phyloP scores from a whole-genome alignment of 106 monocot species.

The Alisma plantagoaquatica region DNA sequence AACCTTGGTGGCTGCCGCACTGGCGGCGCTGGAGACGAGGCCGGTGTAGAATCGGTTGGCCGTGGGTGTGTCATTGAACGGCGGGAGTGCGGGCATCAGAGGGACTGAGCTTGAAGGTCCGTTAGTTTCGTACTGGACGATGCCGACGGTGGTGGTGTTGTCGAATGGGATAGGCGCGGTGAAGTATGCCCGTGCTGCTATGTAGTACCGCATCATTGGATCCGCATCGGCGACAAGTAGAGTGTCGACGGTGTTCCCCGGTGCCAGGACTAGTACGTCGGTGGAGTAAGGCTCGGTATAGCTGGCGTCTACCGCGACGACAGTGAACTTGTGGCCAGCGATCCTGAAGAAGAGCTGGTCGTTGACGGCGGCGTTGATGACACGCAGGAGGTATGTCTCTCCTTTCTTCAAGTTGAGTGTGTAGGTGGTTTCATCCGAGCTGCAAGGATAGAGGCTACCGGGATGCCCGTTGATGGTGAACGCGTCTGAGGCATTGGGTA shows the following conservation, averaged over 20 bases:
- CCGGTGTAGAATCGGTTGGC: slow-evolving; percentile 54
- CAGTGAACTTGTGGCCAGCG: slow-evolving; percentile 53
- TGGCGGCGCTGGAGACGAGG: slow-evolving; percentile 25
- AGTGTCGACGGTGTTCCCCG: slow-evolving; percentile 74
- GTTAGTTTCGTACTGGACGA: slow-evolving; percentile 26
- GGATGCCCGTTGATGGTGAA: slow-evolving; percentile 75
- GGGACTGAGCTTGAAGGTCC: slow-evolving; percentile 3
- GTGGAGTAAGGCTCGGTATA: slow-evolving; percentile 65
- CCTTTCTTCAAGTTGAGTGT: slow-evolving; percentile 34
- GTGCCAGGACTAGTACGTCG: slow-evolving; percentile 52
- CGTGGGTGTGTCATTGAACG: slow-evolving; percentile 38
- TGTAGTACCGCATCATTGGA: slow-evolving; percentile 47
- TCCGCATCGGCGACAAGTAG: slow-evolving; percentile 44
- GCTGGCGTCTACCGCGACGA: slow-evolving; percentile 61
- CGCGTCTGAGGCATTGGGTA: slow-evolving; percentile 41
- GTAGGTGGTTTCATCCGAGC: too few species aligned
- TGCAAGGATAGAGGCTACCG: slow-evolving; percentile 54
- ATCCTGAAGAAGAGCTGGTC: slow-evolving; percentile 73
- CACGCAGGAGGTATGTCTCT: slow-evolving; percentile 61
- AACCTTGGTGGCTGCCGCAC: slow-evolving; percentile 17
- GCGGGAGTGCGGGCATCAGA: slow-evolving; percentile 41
- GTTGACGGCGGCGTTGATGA: slow-evolving; percentile 83
- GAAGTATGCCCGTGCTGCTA: slow-evolving; percentile 47
- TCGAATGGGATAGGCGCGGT: slow-evolving; percentile 10
- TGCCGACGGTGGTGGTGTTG: slow-evolving; percentile 46